Conservation (phyloP, 2,329 filamentous ascomycete genomes). For the Chrysosporium keratinophilum region DNA sequence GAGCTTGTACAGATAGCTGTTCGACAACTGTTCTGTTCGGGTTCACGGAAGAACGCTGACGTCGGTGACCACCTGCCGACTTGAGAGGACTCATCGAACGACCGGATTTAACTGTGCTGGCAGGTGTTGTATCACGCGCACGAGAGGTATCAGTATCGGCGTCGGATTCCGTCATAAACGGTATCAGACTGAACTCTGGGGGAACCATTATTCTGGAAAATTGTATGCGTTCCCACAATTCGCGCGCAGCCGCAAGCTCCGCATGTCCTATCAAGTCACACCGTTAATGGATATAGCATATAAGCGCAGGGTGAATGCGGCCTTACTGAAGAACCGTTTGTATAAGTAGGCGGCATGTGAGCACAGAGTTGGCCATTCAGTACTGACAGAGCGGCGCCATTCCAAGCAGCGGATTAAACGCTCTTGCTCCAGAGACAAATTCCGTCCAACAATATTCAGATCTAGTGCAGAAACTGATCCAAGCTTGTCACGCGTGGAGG, state of each 20-base stretch:
- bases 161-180: slow-evolving; percentile 25
- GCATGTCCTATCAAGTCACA: slow-evolving; percentile 12
- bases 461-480: slow-evolving; percentile 54
- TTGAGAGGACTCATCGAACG: slow-evolving; percentile 18
- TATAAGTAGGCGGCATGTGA: slow-evolving; percentile 61
- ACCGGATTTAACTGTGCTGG: slow-evolving; percentile 27
- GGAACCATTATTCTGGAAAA: slow-evolving; percentile 39
- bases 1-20: slow-evolving; percentile 39
- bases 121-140: slow-evolving; percentile 21
- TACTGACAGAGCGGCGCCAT: slow-evolving; percentile 70
- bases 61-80: slow-evolving; percentile 21
- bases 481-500: slow-evolving; percentile 40
- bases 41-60: slow-evolving; percentile 17
- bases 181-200: slow-evolving; percentile 26
- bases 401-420: slow-evolving; percentile 70
- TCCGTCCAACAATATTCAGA: slow-evolving; percentile 58
- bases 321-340: slow-evolving; percentile 72
- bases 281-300: slow-evolving; percentile 20
- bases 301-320: slow-evolving; percentile 16
- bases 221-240: slow-evolving; percentile 43
- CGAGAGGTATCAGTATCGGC: slow-evolving; percentile 20
- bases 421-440: slow-evolving; percentile 51
- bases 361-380: slow-evolving; percentile 62
- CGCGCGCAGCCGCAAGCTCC: slow-evolving; percentile 45
- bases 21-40: slow-evolving; percentile 5